Evolutionary conservation across 1,284 basidiomycete species (phyloP).

Genomic region (Rhizopogon parksii): DNA sequence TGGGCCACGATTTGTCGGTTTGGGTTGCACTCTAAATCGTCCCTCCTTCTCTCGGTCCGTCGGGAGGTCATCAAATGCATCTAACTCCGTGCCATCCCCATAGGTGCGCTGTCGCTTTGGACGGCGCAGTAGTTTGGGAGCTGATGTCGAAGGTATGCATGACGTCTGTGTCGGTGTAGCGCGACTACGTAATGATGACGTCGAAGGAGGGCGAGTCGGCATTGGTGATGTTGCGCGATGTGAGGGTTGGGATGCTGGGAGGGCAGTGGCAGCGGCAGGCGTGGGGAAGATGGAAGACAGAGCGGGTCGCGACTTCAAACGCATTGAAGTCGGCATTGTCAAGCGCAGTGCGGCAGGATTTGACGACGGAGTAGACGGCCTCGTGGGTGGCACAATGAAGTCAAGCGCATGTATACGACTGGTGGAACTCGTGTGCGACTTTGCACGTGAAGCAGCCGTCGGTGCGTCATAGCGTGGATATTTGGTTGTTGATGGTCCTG

Average conservation of each 20-base stretch:
- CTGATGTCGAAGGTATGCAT: constrained; percentile 33
- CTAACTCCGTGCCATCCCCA: constrained; percentile 91
- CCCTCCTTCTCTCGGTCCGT: constrained; percentile 79
- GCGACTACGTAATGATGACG: constrained; percentile 30
- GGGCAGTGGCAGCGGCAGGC: constrained; percentile 27
- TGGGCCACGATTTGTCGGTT: constrained; percentile 50
- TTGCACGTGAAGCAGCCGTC: constrained; percentile 72
- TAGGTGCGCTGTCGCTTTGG: constrained; percentile 70
- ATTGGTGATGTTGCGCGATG: constrained; percentile 51
- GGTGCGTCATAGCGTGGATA: constrained; percentile 63
- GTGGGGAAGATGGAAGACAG: constrained; percentile 65
- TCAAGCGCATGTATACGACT: constrained; percentile 53
- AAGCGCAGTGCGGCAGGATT: constrained; percentile 68
- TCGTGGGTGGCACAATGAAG: constrained; percentile 63
- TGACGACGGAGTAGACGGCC: constrained; percentile 70
- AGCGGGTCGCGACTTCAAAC: constrained; percentile 64
- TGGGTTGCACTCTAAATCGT: constrained; percentile 62
- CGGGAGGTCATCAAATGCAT: constrained; percentile 84
- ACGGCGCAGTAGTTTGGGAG: constrained; percentile 64
- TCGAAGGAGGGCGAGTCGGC: constrained; percentile 50
- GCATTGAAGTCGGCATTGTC: constrained; percentile 77
- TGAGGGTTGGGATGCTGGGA: constrained; percentile 20
- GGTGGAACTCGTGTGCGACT: constrained; percentile 56
- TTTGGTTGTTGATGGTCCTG: constrained; percentile 31
- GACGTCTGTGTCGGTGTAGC: constrained; percentile 27